Conservation (phyloP, 306 rosid genomes). For the Herpetospermum pedunculosum region DNA sequence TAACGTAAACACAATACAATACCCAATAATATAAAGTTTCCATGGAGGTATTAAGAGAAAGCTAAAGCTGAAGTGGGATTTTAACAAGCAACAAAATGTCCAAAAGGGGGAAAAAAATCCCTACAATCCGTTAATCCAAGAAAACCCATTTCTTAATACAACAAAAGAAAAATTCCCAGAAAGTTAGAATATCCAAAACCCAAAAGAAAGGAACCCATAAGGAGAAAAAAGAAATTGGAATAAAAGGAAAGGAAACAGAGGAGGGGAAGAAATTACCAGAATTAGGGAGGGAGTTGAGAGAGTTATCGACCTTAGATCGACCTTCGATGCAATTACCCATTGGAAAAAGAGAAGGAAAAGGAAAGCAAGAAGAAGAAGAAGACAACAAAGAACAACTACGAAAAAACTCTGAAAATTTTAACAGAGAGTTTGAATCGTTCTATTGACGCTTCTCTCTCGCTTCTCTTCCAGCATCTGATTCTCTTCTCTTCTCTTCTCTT, state of each 20-base stretch:
- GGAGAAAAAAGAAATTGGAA: neutral
- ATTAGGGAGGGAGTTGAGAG: slow-evolving; percentile 10
- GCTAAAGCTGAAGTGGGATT: neutral
- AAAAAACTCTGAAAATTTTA: neutral
- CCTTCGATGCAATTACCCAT: slow-evolving; percentile 16
- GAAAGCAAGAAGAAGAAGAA: neutral
- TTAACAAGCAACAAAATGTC: neutral
- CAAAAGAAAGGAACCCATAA: neutral
- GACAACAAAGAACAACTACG: neutral
- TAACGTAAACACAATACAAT: neutral
- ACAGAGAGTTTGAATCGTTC: neutral
- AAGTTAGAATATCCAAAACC: neutral
- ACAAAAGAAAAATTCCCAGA: neutral
- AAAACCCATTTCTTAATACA: neutral
- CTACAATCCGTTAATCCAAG: neutral
- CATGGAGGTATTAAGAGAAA: neutral
- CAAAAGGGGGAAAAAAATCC: neutral
- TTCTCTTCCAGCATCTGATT: neutral
- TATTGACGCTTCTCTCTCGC: neutral
- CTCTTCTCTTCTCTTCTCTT: no score
- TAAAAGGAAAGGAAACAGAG: neutral
- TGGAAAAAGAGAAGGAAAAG: neutral
- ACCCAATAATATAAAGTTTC: neutral
- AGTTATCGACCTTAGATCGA: slow-evolving; percentile 8
- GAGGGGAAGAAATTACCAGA: slow-evolving; percentile 11